A percentile compares a stretch with the other conserved stretches of the same genome.
Evolutionary conservation across 2,329 filamentous ascomycete species (phyloP).

Genomic region (Hypoxylon rubiginosum): DNA sequence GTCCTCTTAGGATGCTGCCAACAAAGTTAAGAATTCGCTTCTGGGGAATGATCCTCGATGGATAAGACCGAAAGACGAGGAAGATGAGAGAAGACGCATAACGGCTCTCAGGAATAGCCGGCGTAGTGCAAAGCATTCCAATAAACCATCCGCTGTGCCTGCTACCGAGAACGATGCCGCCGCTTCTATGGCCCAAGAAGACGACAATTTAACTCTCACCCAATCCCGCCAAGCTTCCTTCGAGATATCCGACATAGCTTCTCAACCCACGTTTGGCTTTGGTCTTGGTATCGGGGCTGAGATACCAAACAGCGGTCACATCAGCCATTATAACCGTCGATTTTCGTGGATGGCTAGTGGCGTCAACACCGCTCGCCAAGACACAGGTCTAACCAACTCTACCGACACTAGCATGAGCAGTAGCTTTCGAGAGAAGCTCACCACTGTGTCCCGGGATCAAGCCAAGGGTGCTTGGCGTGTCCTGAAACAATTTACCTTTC

Average conservation of each 20-base stretch:
- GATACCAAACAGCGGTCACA: slow-evolving; percentile 2
- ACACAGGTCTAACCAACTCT: slow-evolving; percentile 46
- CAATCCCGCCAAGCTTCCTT: slow-evolving; percentile 45
- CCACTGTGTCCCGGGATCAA: slow-evolving; percentile 37
- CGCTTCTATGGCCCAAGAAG: slow-evolving; percentile 43
- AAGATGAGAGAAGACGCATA: slow-evolving; percentile 66
- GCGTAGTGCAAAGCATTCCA: slow-evolving; percentile 47
- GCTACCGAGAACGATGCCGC: slow-evolving; percentile 46
- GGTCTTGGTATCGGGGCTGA: slow-evolving; percentile 4
- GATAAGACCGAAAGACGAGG: slow-evolving; percentile 64
- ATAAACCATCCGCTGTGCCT: slow-evolving; percentile 47
- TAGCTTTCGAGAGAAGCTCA: slow-evolving; percentile 44
- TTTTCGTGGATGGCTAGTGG: slow-evolving; percentile 21
- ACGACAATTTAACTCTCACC: slow-evolving; percentile 43
- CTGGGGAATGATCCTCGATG: slow-evolving; percentile 72
- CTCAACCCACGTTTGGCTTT: slow-evolving; percentile 17
- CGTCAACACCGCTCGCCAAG: slow-evolving; percentile 41
- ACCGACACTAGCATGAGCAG: slow-evolving; percentile 48
- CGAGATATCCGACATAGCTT: slow-evolving; percentile 28
- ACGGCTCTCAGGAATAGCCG: slow-evolving; percentile 54
- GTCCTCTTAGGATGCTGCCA: slow-evolving; percentile 62
- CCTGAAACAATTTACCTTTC: slow-evolving; percentile 51
- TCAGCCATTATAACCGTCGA: slow-evolving; percentile 4
- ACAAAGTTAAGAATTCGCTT: slow-evolving; percentile 69
- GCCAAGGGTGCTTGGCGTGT: slow-evolving; percentile 43